Evolutionary conservation across 805 yeast species (phyloP).

Genomic region (Metschnikowia sp.): DNA sequence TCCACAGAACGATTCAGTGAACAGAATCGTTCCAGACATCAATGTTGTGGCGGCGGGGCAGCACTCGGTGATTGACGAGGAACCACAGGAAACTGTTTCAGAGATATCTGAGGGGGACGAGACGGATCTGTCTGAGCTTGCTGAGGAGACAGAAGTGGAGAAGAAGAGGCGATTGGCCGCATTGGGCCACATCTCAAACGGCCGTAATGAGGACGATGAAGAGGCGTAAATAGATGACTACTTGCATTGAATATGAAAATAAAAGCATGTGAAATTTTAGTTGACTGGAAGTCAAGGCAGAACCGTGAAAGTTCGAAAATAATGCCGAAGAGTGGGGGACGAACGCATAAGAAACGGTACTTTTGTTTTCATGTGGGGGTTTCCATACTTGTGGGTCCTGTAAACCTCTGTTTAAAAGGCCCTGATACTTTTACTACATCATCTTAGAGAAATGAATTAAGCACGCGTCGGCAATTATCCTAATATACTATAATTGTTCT

Average conservation of each 20-base stretch:
- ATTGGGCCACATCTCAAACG: conserved; percentile 41
- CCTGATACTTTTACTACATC: too few species aligned
- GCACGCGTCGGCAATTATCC: too few species aligned
- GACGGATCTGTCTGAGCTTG: conserved; percentile 20
- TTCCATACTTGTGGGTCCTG: too few species aligned
- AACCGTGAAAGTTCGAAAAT: too few species aligned
- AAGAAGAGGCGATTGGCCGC: conserved; percentile 60
- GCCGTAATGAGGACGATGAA: conserved; percentile 46
- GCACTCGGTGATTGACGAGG: conserved; percentile 7
- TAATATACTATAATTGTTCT: too few species aligned
- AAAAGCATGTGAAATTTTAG: too few species aligned
- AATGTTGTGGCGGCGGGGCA: conserved; percentile 3
- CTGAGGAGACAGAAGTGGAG: conserved; percentile 63
- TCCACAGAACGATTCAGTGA: not conserved
- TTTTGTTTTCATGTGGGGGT: too few species aligned
- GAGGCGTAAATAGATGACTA: conserved; percentile 27
- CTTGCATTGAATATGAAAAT: not conserved
- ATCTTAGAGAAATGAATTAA: too few species aligned
- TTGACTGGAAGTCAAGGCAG: too few species aligned
- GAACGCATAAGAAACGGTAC: too few species aligned
- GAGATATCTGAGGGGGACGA: conserved; percentile 18
- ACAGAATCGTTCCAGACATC: conserved; percentile 2
- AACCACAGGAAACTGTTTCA: conserved; percentile 1
- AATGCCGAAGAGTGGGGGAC: too few species aligned
- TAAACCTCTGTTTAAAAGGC: too few species aligned